Evolutionary conservation across 352 stramenopile genomes (phyloP).

Genomic region (Hyaloperonospora arabidopsidis): DNA sequence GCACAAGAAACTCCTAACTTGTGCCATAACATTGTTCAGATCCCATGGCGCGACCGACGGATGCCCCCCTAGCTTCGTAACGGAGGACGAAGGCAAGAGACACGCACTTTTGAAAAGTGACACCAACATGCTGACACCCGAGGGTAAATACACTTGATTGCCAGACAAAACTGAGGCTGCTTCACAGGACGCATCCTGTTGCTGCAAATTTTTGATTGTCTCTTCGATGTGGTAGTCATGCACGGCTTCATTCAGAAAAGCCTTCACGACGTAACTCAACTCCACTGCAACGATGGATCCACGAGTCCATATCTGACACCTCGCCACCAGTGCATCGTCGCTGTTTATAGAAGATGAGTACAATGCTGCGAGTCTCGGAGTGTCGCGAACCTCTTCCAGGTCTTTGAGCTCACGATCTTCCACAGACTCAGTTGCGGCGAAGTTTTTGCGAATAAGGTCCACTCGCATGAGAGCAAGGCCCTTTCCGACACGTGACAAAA

Average conservation of each 20-base stretch:
- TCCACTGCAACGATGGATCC: constrained; percentile 49
- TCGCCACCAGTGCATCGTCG: constrained; percentile 22
- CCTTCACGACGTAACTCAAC: constrained; percentile 54
- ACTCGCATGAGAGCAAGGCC: constrained; percentile 62
- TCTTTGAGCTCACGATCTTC: constrained; percentile 1
- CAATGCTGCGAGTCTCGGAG: constrained; percentile 20
- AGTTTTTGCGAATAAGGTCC: constrained; percentile 35
- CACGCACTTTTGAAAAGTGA: constrained; percentile 48
- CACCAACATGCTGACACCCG: constrained; percentile 30
- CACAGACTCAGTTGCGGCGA: background rate
- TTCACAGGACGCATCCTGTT: constrained; percentile 5
- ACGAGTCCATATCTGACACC: constrained; percentile 69
- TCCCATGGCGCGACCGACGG: constrained; percentile 57
- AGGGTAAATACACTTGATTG: constrained; percentile 12
- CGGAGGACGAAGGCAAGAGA: constrained; percentile 42
- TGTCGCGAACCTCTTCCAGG: constrained; percentile 21
- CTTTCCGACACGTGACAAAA: constrained; percentile 69
- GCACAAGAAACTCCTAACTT: constrained; percentile 46
- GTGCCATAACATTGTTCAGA: constrained; percentile 41
- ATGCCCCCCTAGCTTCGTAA: constrained; percentile 40
- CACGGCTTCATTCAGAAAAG: constrained; percentile 66
- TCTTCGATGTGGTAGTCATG: constrained; percentile 75
- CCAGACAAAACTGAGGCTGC: constrained; percentile 2
- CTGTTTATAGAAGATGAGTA: constrained; percentile 10
- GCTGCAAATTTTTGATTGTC: constrained; percentile 31